These are phyloP conservation scores for Ceriops tagal DNA, from an alignment of 345 rosid genomes.

Conservation along the genomic window DNA sequence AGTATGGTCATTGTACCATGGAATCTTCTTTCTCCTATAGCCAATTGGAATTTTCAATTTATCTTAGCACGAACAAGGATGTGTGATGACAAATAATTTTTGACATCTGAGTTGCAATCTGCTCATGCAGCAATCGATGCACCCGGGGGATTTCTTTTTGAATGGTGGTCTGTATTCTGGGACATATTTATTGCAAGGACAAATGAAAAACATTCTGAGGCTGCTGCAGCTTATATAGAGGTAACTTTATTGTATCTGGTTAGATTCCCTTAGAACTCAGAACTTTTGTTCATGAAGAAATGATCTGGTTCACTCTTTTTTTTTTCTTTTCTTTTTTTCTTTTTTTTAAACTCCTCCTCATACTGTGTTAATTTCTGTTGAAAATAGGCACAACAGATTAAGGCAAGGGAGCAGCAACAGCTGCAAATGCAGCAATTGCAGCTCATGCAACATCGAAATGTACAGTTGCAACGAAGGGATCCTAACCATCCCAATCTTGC, in stretches of 20 bases:
- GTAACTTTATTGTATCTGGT: conserved; percentile 23
- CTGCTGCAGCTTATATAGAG: conserved; percentile 70
- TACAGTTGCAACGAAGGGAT: conserved; percentile 56
- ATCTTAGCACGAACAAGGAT: not conserved
- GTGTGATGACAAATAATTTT: not conserved
- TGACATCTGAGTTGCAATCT: not conserved
- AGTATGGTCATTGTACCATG: not conserved
- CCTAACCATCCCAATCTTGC: conserved; percentile 43
- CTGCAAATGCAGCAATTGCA: conserved; percentile 62
- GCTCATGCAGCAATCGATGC: conserved; percentile 58
- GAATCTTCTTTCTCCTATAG: not conserved
- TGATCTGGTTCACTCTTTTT: not conserved
- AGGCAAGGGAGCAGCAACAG: conserved; percentile 57
- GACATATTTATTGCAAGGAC: conserved; percentile 76
- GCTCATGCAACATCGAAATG: conserved; percentile 52
- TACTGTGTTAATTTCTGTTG: conserved; percentile 3
- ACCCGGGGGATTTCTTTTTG: conserved; percentile 74
- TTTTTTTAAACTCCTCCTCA: not conserved
- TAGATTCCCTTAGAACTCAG: not conserved
- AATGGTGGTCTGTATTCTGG: conserved; percentile 86
- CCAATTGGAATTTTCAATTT: not conserved
- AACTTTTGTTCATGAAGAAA: not conserved
- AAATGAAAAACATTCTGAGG: conserved; percentile 61
- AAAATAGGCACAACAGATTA: conserved; percentile 48
- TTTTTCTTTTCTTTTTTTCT: not conserved